phyloP scores from a whole-genome alignment of 495 filamentous ascomycete genomes.

The Penicillium cataractarum region DNA sequence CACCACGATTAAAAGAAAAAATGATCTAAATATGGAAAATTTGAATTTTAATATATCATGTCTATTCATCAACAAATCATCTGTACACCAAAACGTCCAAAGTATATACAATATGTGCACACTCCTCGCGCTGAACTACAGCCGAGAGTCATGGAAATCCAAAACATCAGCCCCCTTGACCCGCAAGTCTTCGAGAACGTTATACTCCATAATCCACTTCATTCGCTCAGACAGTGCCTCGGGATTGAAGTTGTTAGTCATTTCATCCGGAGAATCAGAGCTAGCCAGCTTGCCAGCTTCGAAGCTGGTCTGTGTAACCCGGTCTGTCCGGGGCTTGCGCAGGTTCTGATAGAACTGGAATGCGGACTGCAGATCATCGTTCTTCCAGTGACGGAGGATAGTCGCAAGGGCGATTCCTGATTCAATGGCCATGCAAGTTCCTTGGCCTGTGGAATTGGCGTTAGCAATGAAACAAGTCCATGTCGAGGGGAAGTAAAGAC shows the following conservation, averaged over 20 bases:
- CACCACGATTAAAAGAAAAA: background rate
- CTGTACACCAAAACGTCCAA: conserved; percentile 13
- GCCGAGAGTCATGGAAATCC: conserved; percentile 24
- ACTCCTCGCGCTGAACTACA: conserved; percentile 10
- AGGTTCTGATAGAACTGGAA: conserved; percentile 36
- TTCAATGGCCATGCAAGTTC: conserved; percentile 39
- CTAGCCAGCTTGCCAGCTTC: conserved; percentile 38
- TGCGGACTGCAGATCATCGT: conserved; percentile 25
- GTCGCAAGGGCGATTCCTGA: conserved; percentile 36
- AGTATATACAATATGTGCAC: conserved; percentile 7
- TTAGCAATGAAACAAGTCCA: background rate
- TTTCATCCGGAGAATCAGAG: conserved; percentile 27
- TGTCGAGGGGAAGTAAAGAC: background rate
- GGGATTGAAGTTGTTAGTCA: conserved; percentile 30
- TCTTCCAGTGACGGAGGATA: conserved; percentile 34
- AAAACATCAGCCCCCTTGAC: conserved; percentile 25
- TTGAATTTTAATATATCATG: background rate
- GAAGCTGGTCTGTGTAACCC: conserved; percentile 34
- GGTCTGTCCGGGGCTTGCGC: conserved; percentile 36
- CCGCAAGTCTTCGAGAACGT: conserved; percentile 35
- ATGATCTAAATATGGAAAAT: background rate
- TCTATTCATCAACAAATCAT: conserved; percentile 6
- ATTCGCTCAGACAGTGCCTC: conserved; percentile 30
- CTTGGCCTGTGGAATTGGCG: conserved; percentile 23
- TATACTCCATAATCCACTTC: conserved; percentile 42